phyloP scores from a whole-genome alignment of 345 rosid species.

The Anastatica hierochuntica region DNA sequence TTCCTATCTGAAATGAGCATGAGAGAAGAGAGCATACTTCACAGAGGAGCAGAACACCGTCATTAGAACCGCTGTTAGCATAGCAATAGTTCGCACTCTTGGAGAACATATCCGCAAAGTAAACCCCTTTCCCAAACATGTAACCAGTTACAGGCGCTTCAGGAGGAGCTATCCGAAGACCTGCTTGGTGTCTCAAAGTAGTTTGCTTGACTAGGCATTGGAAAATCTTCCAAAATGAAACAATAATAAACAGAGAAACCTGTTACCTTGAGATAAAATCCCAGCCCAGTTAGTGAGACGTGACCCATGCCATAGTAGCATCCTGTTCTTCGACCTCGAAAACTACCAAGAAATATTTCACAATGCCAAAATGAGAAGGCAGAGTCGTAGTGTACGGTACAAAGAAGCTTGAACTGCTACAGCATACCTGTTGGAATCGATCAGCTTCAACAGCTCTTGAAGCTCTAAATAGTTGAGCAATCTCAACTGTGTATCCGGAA shows the following conservation, averaged over 20 bases:
- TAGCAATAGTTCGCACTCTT: slow-evolving; percentile 91
- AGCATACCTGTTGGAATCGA: slow-evolving; percentile 46
- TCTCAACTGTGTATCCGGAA: slow-evolving; percentile 53
- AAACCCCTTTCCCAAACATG: slow-evolving; percentile 96
- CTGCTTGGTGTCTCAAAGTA: slow-evolving; percentile 31
- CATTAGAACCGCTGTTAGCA: slow-evolving; percentile 30
- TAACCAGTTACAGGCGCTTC: slow-evolving; percentile 89
- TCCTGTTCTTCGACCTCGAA: slow-evolving; percentile 47
- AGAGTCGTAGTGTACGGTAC: not conserved
- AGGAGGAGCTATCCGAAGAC: slow-evolving; percentile 92
- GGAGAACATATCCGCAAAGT: slow-evolving; percentile 96
- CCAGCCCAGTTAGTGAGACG: slow-evolving; percentile 97
- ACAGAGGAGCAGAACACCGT: slow-evolving; percentile 78
- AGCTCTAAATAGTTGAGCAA: slow-evolving; percentile 58
- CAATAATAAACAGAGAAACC: slow-evolving; percentile 1
- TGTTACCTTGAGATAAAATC: slow-evolving; percentile 81
- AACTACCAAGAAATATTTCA: slow-evolving; percentile 37
- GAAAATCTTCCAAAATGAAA: not conserved
- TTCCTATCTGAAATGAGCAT: not conserved
- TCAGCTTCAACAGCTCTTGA: slow-evolving; percentile 55
- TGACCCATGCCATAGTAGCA: slow-evolving; percentile 96
- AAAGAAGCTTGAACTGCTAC: not conserved
- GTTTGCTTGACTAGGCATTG: slow-evolving; percentile 1
- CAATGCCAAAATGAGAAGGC: not conserved
- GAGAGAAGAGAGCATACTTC: slow-evolving; percentile 41